These are phyloP conservation scores for Blastobotrys mokoenaii DNA, from an alignment of 805 yeast species.

Conservation along the genomic window DNA sequence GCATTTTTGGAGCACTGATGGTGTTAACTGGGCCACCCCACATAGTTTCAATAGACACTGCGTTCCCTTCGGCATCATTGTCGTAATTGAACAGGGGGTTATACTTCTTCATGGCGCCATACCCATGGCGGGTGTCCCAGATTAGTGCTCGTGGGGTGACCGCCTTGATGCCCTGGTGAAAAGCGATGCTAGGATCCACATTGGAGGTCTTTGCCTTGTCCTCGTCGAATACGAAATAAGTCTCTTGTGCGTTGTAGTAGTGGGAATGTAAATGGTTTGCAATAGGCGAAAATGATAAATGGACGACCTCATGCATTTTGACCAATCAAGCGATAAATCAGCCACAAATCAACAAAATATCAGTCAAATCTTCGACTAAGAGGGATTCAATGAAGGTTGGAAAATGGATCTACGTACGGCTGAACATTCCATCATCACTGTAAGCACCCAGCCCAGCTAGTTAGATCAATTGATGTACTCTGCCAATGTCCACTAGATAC, in stretches of 20 bases:
- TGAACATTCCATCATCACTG: too few relatives aligned
- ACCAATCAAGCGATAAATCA: too few relatives aligned
- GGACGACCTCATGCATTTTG: conserved; percentile 66
- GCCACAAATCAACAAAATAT: too few relatives aligned
- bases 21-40: conserved; percentile 13
- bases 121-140: conserved; percentile 77
- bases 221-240: conserved; percentile 45
- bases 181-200: conserved; percentile 40
- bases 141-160: conserved; percentile 73
- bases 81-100: conserved; percentile 8
- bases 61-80: conserved; percentile 6
- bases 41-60: background rate
- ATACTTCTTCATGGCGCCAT: conserved; percentile 45
- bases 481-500: too few relatives aligned
- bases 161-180: conserved; percentile 38
- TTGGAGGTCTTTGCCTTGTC: conserved; percentile 20
- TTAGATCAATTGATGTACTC: too few relatives aligned
- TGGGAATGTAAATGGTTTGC: conserved; percentile 75
- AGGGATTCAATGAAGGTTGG: too few relatives aligned
- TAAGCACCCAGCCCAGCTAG: background rate
- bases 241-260: conserved; percentile 72
- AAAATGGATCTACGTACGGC: too few relatives aligned
- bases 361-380: too few relatives aligned
- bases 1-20: conserved; percentile 30
- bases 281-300: conserved; percentile 59